Evolutionary conservation across 768 basidiomycete genomes (phyloP).

Genomic region (Russula emetica): DNA sequence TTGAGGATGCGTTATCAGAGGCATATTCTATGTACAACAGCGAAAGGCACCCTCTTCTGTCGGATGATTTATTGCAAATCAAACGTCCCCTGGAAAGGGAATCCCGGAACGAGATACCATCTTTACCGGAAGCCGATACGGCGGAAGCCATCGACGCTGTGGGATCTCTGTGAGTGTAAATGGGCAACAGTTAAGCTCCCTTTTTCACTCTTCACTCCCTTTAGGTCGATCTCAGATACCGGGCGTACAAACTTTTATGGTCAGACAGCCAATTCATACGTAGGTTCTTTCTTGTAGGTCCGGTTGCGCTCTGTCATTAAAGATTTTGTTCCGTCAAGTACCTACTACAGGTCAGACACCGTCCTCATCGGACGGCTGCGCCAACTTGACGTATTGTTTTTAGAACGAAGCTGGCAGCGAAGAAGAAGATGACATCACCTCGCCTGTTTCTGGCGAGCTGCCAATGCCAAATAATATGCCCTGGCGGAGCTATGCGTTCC

Average conservation of each 20-base stretch:
- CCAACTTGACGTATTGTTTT: slow-evolving; percentile 19
- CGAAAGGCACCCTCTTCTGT: slow-evolving; percentile 54
- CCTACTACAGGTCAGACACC: slow-evolving; percentile 53
- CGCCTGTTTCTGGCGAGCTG: slow-evolving; percentile 35
- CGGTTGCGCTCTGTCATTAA: slow-evolving; percentile 13
- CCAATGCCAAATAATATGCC: slow-evolving; percentile 50
- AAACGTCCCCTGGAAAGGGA: slow-evolving; percentile 67
- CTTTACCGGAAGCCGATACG: slow-evolving; percentile 40
- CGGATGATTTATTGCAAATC: slow-evolving; percentile 57
- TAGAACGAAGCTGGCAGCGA: slow-evolving; percentile 59
- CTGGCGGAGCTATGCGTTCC: slow-evolving; percentile 59
- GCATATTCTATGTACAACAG: slow-evolving; percentile 47
- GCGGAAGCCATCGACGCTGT: slow-evolving; percentile 59
- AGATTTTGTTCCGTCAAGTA: slow-evolving; percentile 40
- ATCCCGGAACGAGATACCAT: slow-evolving; percentile 38
- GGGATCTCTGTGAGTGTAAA: slow-evolving; percentile 51
- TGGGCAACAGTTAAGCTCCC: not conserved
- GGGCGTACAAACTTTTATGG: slow-evolving; percentile 66
- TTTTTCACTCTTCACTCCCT: slow-evolving; percentile 27
- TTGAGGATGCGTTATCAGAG: slow-evolving; percentile 62
- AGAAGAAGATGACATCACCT: slow-evolving; percentile 46
- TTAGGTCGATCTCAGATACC: slow-evolving; percentile 56
- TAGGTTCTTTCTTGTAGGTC: slow-evolving; percentile 35
- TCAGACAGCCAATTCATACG: slow-evolving; percentile 64
- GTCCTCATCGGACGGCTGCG: slow-evolving; percentile 18